A percentile compares a stretch with the other conserved stretches of the same genome.
These are phyloP conservation scores for Tylopilus plumbeoviolaceoides DNA, from an alignment of 768 basidiomycete genomes.

Conservation along the genomic window DNA sequence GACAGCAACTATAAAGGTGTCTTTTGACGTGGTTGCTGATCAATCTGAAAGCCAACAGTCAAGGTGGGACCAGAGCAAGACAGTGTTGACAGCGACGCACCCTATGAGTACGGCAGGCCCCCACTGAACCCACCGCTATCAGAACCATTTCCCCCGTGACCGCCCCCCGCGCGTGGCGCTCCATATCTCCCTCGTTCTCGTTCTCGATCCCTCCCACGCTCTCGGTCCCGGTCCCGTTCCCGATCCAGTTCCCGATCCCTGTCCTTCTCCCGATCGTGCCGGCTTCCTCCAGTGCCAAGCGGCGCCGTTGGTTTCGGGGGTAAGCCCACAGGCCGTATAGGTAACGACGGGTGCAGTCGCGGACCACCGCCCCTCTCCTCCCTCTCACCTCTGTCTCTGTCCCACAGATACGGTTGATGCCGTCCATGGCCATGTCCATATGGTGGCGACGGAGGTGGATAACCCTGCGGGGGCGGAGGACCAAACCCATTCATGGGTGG, in stretches of 20 bases:
- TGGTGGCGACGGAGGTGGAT: constrained; percentile 17
- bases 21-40: constrained; percentile 7
- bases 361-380: constrained; percentile 4
- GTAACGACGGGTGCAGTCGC: constrained; percentile 20
- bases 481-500: constrained; percentile 16
- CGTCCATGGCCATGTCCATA: constrained; percentile 13
- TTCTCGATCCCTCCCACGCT: constrained; percentile 17
- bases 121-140: constrained; percentile 14
- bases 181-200: constrained; percentile 19
- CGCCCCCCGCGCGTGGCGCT: constrained; percentile 5
- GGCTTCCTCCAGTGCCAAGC: constrained; percentile 11
- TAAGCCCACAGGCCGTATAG: constrained; percentile 16
- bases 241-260: constrained; percentile 1
- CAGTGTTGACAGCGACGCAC: not conserved
- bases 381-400: constrained; percentile 18
- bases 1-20: constrained; percentile 4
- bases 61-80: not conserved
- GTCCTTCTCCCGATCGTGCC: constrained; percentile 18
- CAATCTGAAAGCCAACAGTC: not conserved
- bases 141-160: constrained; percentile 4
- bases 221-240: constrained; percentile 7
- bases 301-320: constrained; percentile 18
- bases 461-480: constrained; percentile 10
- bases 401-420: constrained; percentile 2
- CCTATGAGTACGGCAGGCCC: constrained; percentile 30